Conservation (phyloP, 768 basidiomycete species). For the Psilocybe cyanescens region DNA sequence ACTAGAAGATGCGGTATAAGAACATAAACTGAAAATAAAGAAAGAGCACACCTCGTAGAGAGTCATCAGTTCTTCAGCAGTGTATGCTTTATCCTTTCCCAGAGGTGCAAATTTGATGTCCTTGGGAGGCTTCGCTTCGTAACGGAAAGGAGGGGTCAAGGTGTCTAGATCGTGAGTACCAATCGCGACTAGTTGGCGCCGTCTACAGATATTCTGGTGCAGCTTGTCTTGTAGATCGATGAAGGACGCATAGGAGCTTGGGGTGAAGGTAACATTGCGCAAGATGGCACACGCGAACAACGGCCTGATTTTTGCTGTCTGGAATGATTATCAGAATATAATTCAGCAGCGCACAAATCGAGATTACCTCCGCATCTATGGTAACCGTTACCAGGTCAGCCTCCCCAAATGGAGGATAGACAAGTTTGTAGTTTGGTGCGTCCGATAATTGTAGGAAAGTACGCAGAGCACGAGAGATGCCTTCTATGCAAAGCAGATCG, state of each 20-base stretch:
- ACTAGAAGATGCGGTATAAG: slow-evolving; percentile 44
- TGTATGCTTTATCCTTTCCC: slow-evolving; percentile 77
- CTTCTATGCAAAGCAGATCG: slow-evolving; percentile 96
- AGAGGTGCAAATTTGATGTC: slow-evolving; percentile 92
- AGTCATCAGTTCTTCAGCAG: slow-evolving; percentile 90
- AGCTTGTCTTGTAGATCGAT: slow-evolving; percentile 99
- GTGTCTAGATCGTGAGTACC: slow-evolving; percentile 98
- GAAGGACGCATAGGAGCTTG: slow-evolving; percentile 91
- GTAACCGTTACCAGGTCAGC: slow-evolving; percentile 66
- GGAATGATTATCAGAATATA: slow-evolving; percentile 1
- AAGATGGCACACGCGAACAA: slow-evolving; percentile 91
- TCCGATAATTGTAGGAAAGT: slow-evolving; percentile 76
- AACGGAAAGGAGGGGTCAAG: slow-evolving; percentile 84
- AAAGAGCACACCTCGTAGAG: slow-evolving; percentile 77
- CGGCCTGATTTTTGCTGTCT: slow-evolving; percentile 87
- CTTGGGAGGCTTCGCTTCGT: slow-evolving; percentile 79
- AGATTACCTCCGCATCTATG: slow-evolving; percentile 72
- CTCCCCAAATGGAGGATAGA: slow-evolving; percentile 73
- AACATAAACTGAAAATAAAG: neutral
- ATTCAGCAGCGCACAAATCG: neutral
- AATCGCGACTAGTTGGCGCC: slow-evolving; percentile 90
- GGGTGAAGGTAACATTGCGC: slow-evolving; percentile 88
- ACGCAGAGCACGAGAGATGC: slow-evolving; percentile 84
- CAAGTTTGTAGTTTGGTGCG: slow-evolving; percentile 74
- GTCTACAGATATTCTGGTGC: slow-evolving; percentile 93